phyloP scores from a whole-genome alignment of 768 basidiomycete genomes.

The Suillus bovinus region DNA sequence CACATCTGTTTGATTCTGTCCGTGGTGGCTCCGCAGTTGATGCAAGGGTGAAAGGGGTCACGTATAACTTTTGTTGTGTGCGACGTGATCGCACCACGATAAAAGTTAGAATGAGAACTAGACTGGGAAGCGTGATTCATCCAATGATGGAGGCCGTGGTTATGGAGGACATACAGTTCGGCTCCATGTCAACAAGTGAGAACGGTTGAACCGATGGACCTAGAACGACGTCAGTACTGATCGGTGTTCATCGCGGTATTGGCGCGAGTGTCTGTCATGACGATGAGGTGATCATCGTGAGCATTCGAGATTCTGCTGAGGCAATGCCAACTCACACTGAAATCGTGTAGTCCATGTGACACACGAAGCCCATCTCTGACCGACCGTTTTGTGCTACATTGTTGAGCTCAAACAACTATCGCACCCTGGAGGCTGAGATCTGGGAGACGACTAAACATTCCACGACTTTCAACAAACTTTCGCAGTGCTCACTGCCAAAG shows the following conservation, averaged over 20 bases:
- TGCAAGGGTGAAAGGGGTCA: not conserved
- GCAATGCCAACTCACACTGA: not conserved
- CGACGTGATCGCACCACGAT: not conserved
- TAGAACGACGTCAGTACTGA: not conserved
- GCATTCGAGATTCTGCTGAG: not conserved
- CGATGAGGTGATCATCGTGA: not conserved
- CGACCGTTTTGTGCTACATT: not conserved
- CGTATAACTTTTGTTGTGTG: no score
- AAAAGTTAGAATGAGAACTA: not conserved
- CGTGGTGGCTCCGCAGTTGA: not conserved
- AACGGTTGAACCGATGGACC: no score
- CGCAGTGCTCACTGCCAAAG: no score
- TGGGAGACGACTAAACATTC: not conserved
- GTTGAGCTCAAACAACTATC: not conserved
- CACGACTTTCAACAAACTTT: not conserved
- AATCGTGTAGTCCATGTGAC: not conserved
- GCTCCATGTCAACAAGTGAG: not conserved
- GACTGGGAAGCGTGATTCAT: not conserved
- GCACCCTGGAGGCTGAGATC: not conserved
- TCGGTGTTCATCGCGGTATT: not conserved
- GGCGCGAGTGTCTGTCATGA: not conserved
- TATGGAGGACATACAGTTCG: not conserved
- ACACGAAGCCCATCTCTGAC: not conserved
- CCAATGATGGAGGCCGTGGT: not conserved
- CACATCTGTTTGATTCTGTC: not conserved